Evolutionary conservation across 2,329 filamentous ascomycete genomes (phyloP).

Genomic region (Neurospora sp.): DNA sequence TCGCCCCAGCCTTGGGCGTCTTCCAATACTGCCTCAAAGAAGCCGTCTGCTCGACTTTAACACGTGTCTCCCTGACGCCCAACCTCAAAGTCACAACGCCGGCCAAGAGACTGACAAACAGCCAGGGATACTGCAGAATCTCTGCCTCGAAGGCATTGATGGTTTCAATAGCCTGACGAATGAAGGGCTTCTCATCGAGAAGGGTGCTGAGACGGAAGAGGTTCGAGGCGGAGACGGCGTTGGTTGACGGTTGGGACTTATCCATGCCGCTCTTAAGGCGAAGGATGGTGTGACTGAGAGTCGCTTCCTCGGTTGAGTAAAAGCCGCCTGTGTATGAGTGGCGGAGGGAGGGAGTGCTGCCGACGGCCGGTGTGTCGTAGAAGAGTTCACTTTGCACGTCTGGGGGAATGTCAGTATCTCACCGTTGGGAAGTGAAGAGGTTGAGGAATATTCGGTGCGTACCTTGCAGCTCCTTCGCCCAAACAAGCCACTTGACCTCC

Average conservation of each 20-base stretch:
- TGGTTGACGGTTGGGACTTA: constrained; percentile 79
- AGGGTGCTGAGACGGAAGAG: constrained; percentile 69
- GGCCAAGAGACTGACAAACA: constrained; percentile 74
- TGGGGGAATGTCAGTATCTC: constrained; percentile 21
- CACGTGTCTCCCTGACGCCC: constrained; percentile 32
- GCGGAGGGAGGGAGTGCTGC: constrained; percentile 20
- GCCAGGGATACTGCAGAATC: constrained; percentile 83
- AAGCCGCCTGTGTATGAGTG: constrained; percentile 49
- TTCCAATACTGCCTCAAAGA: constrained; percentile 6
- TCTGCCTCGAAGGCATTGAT: constrained; percentile 83
- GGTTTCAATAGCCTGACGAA: constrained; percentile 57
- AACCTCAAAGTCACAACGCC: constrained; percentile 65
- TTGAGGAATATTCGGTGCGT: constrained; percentile 19
- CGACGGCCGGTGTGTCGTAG: constrained; percentile 50
- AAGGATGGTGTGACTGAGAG: constrained; percentile 59
- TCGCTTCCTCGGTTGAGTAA: constrained; percentile 56
- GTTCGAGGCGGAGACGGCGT: constrained; percentile 78
- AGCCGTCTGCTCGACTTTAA: constrained; percentile 3
- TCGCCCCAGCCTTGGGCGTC: constrained; percentile 10
- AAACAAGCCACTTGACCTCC: constrained; percentile 63
- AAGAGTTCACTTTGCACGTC: constrained; percentile 67
- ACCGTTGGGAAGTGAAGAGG: background rate
- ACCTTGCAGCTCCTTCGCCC: constrained; percentile 74
- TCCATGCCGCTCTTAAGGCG: constrained; percentile 95
- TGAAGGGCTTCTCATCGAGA: constrained; percentile 55